Conservation (phyloP, 257 asterid genomes). For the Scutellaria barbata region DNA sequence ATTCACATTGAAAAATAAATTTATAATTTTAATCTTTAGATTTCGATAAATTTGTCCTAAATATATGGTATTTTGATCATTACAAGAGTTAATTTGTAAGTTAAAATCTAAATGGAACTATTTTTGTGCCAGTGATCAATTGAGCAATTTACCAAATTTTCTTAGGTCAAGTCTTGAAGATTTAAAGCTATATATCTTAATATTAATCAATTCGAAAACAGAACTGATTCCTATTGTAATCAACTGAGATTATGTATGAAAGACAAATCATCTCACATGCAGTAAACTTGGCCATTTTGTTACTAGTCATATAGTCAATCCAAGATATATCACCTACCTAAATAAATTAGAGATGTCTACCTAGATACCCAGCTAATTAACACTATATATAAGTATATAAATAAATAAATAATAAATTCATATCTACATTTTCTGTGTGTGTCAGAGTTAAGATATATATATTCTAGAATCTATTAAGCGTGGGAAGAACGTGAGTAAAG, state of each 20-base stretch:
- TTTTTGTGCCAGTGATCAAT: no score
- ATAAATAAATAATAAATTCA: not conserved
- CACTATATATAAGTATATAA: not conserved
- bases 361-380: not conserved
- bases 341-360: not conserved
- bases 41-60: no score
- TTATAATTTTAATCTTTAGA: no score
- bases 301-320: not conserved
- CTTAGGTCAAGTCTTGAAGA: no score
- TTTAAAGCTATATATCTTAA: no score
- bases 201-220: no score
- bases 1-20: no score
- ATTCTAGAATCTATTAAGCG: constrained; percentile 17
- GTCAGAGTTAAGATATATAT: not conserved
- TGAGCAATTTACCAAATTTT: no score
- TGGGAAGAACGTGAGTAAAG: constrained; percentile 27
- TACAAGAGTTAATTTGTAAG: no score
- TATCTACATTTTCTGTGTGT: not conserved
- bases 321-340: not conserved
- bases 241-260: not conserved
- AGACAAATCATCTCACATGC: not conserved
- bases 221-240: not conserved
- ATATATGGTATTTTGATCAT: no score
- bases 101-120: no score
- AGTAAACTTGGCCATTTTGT: not conserved